Percentiles rank a stretch among this genome's conserved stretches.
phyloP scores from a whole-genome alignment of 2,329 filamentous ascomycete genomes.

The Ilyonectria sp. region DNA sequence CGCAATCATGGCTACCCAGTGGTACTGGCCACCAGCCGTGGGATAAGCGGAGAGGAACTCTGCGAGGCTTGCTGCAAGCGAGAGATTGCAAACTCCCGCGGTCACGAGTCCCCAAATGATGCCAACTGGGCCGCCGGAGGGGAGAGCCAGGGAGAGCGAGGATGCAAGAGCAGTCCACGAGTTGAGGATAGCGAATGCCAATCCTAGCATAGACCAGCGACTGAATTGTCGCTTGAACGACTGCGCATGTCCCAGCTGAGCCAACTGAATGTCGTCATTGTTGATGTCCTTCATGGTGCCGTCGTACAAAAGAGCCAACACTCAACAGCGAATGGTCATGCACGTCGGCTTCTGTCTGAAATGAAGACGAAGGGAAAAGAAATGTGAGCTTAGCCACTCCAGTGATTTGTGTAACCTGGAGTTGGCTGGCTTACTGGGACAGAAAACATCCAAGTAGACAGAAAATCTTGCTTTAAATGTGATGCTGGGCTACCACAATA shows the following conservation, averaged over 20 bases:
- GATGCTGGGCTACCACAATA: no score
- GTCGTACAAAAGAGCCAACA: neutral
- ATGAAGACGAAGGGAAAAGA: neutral
- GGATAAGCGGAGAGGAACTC: slow-evolving; percentile 78
- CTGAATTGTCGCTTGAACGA: slow-evolving; percentile 30
- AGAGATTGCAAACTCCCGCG: slow-evolving; percentile 53
- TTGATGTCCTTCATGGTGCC: slow-evolving; percentile 16
- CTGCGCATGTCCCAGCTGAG: slow-evolving; percentile 26
- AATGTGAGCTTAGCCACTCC: no score
- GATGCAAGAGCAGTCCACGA: slow-evolving; percentile 64
- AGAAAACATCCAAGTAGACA: no score
- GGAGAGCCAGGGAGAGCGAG: slow-evolving; percentile 66
- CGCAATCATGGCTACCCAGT: slow-evolving; percentile 74
- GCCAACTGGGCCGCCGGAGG: slow-evolving; percentile 72
- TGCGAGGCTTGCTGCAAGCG: slow-evolving; percentile 75
- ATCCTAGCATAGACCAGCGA: slow-evolving; percentile 56
- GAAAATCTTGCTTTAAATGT: no score
- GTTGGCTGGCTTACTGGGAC: no score
- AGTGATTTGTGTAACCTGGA: no score
- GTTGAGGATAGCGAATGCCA: slow-evolving; percentile 64
- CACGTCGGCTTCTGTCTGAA: neutral
- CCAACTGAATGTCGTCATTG: slow-evolving; percentile 25
- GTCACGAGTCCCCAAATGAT: slow-evolving; percentile 75
- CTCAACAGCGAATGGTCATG: no score
- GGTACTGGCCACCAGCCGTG: slow-evolving; percentile 74